Percentiles rank a stretch among this genome's conserved stretches.
These are phyloP conservation scores for Psilocybe azurescens DNA, from an alignment of 768 basidiomycete genomes.

Conservation along the genomic window DNA sequence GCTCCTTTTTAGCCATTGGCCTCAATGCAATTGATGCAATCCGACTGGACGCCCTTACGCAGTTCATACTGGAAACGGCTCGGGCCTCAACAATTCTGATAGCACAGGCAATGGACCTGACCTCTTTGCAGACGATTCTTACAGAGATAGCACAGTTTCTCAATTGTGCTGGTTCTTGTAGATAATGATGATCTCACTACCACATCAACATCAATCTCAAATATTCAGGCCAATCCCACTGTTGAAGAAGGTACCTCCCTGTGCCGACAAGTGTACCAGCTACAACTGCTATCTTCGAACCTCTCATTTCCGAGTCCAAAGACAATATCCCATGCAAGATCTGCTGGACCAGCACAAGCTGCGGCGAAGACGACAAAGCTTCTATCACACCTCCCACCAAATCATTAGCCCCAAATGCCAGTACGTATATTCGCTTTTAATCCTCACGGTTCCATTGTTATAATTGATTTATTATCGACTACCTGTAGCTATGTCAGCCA, in stretches of 20 bases:
- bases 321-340: slow-evolving; percentile 9
- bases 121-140: slow-evolving; percentile 9
- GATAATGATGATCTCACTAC: neutral
- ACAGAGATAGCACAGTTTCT: slow-evolving; percentile 1
- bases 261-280: neutral
- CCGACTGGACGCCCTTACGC: slow-evolving; percentile 27
- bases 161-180: neutral
- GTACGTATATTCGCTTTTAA: slow-evolving; percentile 33
- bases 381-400: slow-evolving; percentile 54
- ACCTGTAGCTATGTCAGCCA: slow-evolving; percentile 51
- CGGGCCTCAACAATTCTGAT: slow-evolving; percentile 18
- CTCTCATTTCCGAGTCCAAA: neutral
- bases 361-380: slow-evolving; percentile 34
- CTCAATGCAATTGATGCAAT: slow-evolving; percentile 57
- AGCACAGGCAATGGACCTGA: slow-evolving; percentile 1
- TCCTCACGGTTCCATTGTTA: neutral
- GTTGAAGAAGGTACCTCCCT: neutral
- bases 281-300: neutral
- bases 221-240: neutral
- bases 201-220: neutral
- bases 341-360: slow-evolving; percentile 35
- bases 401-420: slow-evolving; percentile 52
- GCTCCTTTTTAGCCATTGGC: slow-evolving; percentile 49
- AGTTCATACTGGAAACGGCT: slow-evolving; percentile 27
- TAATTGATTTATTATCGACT: slow-evolving; percentile 34